Evolutionary conservation across 768 basidiomycete species (phyloP).

Genomic region (Collybia sp.): DNA sequence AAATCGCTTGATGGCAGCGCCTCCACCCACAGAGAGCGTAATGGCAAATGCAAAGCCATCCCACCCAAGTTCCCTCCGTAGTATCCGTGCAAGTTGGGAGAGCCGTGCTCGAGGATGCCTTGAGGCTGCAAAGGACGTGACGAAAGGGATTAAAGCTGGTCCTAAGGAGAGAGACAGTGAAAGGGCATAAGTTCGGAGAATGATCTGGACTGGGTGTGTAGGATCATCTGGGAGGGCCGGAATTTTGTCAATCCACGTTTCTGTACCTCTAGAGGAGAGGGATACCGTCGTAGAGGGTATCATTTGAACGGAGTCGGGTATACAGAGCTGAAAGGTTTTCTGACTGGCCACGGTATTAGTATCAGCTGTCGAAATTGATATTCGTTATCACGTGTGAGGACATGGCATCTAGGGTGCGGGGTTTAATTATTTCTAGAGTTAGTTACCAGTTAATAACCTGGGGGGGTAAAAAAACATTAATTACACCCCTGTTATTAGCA

Average conservation of each 20-base stretch:
- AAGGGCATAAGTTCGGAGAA: slow-evolving; percentile 64
- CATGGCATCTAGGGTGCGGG: too few relatives aligned
- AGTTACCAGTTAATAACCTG: too few relatives aligned
- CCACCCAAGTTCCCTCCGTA: slow-evolving; percentile 52
- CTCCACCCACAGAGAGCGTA: slow-evolving; percentile 61
- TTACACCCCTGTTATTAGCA: too few relatives aligned
- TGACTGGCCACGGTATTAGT: too few relatives aligned
- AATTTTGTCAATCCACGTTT: slow-evolving; percentile 7
- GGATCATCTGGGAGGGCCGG: too few relatives aligned
- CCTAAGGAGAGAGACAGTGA: slow-evolving; percentile 63
- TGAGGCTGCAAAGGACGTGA: slow-evolving; percentile 26
- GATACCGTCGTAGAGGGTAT: too few relatives aligned
- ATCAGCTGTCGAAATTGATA: too few relatives aligned
- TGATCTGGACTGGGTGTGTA: slow-evolving; percentile 33
- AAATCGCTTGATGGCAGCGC: slow-evolving; percentile 44
- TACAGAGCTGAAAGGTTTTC: too few relatives aligned
- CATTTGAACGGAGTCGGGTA: too few relatives aligned
- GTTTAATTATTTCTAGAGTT: too few relatives aligned
- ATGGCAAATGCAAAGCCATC: slow-evolving; percentile 71
- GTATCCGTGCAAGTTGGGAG: slow-evolving; percentile 27
- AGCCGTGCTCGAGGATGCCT: slow-evolving; percentile 16
- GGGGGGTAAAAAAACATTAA: too few relatives aligned
- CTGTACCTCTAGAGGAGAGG: neutral
- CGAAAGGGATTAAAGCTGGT: slow-evolving; percentile 55
- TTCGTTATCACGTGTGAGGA: too few relatives aligned